phyloP scores from a whole-genome alignment of 345 rosid genomes.

The Rhodamnia rubescens region DNA sequence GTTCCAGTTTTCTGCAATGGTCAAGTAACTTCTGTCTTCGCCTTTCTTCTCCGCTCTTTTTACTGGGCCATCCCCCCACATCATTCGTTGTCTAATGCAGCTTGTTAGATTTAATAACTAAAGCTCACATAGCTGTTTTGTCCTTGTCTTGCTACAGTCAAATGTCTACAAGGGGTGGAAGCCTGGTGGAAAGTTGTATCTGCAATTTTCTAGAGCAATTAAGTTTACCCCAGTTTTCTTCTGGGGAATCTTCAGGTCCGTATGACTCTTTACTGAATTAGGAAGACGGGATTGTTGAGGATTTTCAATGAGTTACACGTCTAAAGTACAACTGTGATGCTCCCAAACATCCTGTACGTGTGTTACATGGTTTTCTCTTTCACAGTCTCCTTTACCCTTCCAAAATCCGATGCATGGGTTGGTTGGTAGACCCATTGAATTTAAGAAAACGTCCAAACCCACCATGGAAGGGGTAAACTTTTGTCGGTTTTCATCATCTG shows the following conservation, averaged over 20 bases:
- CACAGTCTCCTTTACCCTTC: conserved; percentile 58
- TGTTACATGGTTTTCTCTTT: background rate
- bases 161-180: conserved; percentile 80
- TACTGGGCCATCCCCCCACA: too few species aligned
- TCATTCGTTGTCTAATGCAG: too few species aligned
- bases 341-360: background rate
- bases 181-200: conserved; percentile 47
- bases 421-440: conserved; percentile 82
- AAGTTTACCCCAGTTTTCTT: conserved; percentile 72
- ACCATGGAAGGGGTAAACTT: conserved; percentile 66
- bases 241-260: conserved; percentile 82
- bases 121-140: background rate
- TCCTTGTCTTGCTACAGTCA: conserved; percentile 24
- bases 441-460: conserved; percentile 62
- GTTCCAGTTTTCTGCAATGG: too few species aligned
- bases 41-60: too few species aligned
- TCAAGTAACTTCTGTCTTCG: too few species aligned
- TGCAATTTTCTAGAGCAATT: conserved; percentile 55
- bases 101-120: too few species aligned
- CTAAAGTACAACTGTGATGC: background rate
- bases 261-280: background rate
- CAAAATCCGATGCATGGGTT: conserved; percentile 73
- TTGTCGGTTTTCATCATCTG: background rate
- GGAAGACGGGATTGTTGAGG: background rate
- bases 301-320: background rate